A percentile compares a stretch with the other conserved stretches of the same genome.
Evolutionary conservation across 2,329 filamentous ascomycete genomes (phyloP).

Genomic region (Sarocladiaceae sp.): DNA sequence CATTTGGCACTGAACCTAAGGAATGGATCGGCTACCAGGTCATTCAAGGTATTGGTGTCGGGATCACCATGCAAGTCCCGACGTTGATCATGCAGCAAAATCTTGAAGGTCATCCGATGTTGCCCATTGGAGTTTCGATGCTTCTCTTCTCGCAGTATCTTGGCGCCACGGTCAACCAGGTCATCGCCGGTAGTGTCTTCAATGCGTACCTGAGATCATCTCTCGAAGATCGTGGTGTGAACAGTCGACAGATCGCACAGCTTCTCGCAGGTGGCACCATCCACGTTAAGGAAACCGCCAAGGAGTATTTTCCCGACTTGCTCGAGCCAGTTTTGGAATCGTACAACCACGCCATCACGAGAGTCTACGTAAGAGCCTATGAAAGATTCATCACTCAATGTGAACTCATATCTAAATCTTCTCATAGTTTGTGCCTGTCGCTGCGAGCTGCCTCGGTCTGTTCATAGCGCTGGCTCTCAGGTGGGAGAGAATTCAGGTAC

Average conservation of each 20-base stretch:
- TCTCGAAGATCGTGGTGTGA: background rate
- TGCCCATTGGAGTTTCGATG: background rate
- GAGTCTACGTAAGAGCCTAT: background rate
- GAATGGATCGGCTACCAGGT: slow-evolving; percentile 52
- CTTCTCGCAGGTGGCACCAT: background rate
- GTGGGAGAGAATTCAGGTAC: background rate
- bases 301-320: background rate
- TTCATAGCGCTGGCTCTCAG: background rate
- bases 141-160: background rate
- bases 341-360: background rate
- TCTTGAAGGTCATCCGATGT: background rate
- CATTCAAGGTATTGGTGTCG: slow-evolving; percentile 42
- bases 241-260: background rate
- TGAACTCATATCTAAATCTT: background rate
- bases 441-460: background rate
- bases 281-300: background rate
- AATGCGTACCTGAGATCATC: background rate
- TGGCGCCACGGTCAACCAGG: background rate
- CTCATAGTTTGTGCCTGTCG: background rate
- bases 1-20: slow-evolving; percentile 30
- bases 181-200: background rate
- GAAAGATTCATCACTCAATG: background rate
- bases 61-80: slow-evolving; percentile 42
- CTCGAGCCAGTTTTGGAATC: background rate
- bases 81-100: slow-evolving; percentile 14